A percentile compares a stretch with the other conserved stretches of the same genome.
Evolutionary conservation across 345 rosid genomes (phyloP).

Genomic region (Chamaenerion angustifolium): DNA sequence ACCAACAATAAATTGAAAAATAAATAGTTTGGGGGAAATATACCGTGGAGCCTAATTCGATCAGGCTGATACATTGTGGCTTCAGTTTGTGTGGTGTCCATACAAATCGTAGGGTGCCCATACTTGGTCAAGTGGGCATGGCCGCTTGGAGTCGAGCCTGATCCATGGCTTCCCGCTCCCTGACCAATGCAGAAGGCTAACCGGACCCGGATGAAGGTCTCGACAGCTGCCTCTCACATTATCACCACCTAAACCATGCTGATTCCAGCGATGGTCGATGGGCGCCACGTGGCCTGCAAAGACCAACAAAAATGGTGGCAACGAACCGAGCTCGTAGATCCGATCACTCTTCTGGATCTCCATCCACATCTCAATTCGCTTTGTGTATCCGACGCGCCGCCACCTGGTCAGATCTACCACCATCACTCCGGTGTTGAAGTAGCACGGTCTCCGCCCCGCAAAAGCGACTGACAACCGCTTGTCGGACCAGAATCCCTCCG

Average conservation of each 20-base stretch:
- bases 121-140: slow-evolving; percentile 45
- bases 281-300: slow-evolving; percentile 56
- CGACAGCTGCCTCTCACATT: slow-evolving; percentile 59
- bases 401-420: slow-evolving; percentile 50
- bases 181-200: slow-evolving; percentile 57
- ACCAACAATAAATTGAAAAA: too few species aligned
- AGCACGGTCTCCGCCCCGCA: slow-evolving; percentile 32
- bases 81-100: slow-evolving; percentile 11
- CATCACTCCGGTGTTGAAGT: slow-evolving; percentile 68
- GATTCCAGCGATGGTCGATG: slow-evolving; percentile 59
- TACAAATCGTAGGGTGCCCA: slow-evolving; percentile 59
- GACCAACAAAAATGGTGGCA: slow-evolving; percentile 49
- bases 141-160: slow-evolving; percentile 39
- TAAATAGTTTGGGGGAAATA: too few species aligned
- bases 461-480: slow-evolving; percentile 28
- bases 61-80: too few species aligned
- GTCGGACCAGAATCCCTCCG: slow-evolving; percentile 41
- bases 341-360: slow-evolving; percentile 43
- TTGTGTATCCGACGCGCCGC: slow-evolving; percentile 43
- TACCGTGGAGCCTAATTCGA: too few species aligned
- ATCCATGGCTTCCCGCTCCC: slow-evolving; percentile 68
- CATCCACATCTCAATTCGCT: slow-evolving; percentile 57
- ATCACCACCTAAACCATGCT: slow-evolving; percentile 60
- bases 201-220: slow-evolving; percentile 55
- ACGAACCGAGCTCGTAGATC: slow-evolving; percentile 52